Evolutionary conservation across 164 flowering plant genomes (phyloP).

Genomic region (Vitis riparia): DNA sequence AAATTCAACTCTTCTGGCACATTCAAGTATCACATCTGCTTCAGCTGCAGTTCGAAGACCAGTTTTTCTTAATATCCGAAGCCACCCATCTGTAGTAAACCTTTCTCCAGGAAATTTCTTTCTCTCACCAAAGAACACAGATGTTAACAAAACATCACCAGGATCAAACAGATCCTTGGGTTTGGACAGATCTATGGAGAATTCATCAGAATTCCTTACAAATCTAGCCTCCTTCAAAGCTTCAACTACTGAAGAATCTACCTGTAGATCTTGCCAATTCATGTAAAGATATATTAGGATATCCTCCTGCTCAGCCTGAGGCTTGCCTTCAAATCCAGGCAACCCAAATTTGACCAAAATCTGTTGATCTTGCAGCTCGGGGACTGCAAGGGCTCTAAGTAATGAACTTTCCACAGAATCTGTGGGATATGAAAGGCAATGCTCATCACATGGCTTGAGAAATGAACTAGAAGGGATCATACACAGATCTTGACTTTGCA

Average conservation of each 20-base stretch:
- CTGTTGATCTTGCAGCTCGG: constrained; percentile 77
- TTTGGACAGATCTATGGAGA: constrained; percentile 49
- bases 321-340: constrained; percentile 74
- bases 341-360: constrained; percentile 84
- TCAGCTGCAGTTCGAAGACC: constrained; percentile 81
- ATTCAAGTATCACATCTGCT: constrained; percentile 78
- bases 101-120: constrained; percentile 93
- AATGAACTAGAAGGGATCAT: constrained; percentile 76
- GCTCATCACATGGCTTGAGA: constrained; percentile 73
- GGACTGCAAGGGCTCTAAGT: constrained; percentile 73
- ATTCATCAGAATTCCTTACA: constrained; percentile 77
- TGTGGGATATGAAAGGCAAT: constrained; percentile 60
- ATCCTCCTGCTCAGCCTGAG: constrained; percentile 75
- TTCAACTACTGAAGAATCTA: constrained; percentile 60
- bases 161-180: constrained; percentile 90
- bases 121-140: constrained; percentile 81
- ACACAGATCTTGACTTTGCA: constrained; percentile 66
- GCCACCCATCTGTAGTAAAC: constrained; percentile 80
- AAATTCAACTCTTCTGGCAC: constrained; percentile 82
- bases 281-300: constrained; percentile 68
- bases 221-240: constrained; percentile 75
- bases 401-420: constrained; percentile 55
- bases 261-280: constrained; percentile 87
- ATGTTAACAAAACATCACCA: constrained; percentile 61
- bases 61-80: constrained; percentile 70